Conservation (phyloP, 78 protist genomes). For the Dictyostelium purpureum region DNA sequence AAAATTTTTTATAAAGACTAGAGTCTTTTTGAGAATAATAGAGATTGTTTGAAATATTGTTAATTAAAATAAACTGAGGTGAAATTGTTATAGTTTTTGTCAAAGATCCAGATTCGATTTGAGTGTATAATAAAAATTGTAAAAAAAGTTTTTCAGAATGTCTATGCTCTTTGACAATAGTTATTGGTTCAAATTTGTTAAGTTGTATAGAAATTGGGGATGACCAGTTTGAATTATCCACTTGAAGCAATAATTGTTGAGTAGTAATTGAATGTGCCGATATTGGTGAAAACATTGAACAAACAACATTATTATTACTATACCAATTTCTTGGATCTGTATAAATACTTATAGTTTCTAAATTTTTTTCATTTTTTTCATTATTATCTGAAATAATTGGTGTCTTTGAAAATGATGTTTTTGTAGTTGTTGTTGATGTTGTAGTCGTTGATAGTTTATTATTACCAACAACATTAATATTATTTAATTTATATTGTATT, state of each 20-base stretch:
- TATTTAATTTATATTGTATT: not conserved
- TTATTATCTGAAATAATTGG: not conserved
- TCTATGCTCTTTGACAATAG: not conserved
- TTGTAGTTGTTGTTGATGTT: not conserved
- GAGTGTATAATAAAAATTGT: not conserved
- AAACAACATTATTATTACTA: not conserved
- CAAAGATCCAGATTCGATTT: not conserved
- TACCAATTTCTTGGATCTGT: slow-evolving; percentile 58
- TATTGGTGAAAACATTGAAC: slow-evolving; percentile 43
- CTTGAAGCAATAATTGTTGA: not conserved
- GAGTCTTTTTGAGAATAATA: slow-evolving; percentile 55
- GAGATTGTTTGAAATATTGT: slow-evolving; percentile 20
- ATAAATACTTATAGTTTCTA: not conserved
- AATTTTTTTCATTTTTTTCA: not conserved
- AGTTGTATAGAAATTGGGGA: slow-evolving; percentile 19
- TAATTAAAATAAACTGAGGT: slow-evolving; percentile 48
- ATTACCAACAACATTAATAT: not conserved
- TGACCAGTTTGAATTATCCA: slow-evolving; percentile 38
- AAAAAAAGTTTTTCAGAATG: not conserved
- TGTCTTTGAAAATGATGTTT: not conserved
- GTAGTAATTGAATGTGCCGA: not conserved
- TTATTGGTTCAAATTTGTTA: not conserved
- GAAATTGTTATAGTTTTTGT: slow-evolving; percentile 25
- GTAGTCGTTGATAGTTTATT: not conserved
- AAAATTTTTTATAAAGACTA: not conserved